Evolutionary conservation across 2,329 filamentous ascomycete species (phyloP).

Genomic region (Beauveria brongniartii): DNA sequence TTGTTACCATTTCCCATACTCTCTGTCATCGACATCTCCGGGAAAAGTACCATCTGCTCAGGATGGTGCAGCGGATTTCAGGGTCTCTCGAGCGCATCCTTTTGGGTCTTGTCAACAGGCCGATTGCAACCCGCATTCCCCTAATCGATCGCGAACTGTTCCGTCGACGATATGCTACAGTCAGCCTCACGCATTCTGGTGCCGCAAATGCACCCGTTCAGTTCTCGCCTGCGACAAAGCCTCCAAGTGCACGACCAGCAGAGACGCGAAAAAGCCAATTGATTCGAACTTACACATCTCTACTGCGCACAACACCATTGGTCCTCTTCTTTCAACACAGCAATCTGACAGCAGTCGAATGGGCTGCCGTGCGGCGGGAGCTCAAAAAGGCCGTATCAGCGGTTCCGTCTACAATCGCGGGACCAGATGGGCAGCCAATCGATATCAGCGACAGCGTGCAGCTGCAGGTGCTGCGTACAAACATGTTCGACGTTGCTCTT

Average conservation of each 20-base stretch:
- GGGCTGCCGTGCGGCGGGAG: slow-evolving; percentile 36
- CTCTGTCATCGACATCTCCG: neutral
- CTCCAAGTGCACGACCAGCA: slow-evolving; percentile 77
- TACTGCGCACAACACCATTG: slow-evolving; percentile 76
- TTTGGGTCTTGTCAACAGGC: neutral
- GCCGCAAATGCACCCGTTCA: slow-evolving; percentile 32
- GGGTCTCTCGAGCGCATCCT: neutral
- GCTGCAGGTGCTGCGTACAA: slow-evolving; percentile 78
- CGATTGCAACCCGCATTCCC: neutral
- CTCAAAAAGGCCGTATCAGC: slow-evolving; percentile 34
- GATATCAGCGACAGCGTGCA: slow-evolving; percentile 56
- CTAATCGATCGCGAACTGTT: neutral
- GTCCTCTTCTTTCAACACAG: slow-evolving; percentile 75
- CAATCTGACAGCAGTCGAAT: slow-evolving; percentile 61
- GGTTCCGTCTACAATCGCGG: slow-evolving; percentile 27
- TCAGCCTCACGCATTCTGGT: slow-evolving; percentile 14
- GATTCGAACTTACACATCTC: slow-evolving; percentile 74
- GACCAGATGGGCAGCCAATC: slow-evolving; percentile 23
- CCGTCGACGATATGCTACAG: slow-evolving; percentile 2
- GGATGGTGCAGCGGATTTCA: slow-evolving; percentile 3
- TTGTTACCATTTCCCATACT: neutral
- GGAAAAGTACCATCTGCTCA: neutral
- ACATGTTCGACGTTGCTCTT: slow-evolving; percentile 80
- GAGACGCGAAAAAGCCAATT: slow-evolving; percentile 89
- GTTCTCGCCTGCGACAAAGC: slow-evolving; percentile 62